Percentiles rank a stretch among this genome's conserved stretches.
Evolutionary conservation across 2,329 filamentous ascomycete species (phyloP).

Genomic region (Colletotrichum simmondsii): DNA sequence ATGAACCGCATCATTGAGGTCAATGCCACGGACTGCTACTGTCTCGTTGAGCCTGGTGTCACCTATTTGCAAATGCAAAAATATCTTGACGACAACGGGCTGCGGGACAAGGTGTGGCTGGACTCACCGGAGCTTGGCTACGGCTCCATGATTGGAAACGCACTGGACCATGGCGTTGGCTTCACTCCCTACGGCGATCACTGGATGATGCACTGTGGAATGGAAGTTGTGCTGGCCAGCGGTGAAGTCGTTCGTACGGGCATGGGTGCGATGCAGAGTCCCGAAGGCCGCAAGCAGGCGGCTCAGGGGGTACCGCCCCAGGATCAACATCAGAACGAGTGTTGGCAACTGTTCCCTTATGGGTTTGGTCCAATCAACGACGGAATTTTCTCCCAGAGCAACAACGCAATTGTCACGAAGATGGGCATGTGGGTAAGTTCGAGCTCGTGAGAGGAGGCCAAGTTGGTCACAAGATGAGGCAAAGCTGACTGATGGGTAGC

Average conservation of each 20-base stretch:
- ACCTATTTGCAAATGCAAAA: slow-evolving; percentile 63
- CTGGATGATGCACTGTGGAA: slow-evolving; percentile 50
- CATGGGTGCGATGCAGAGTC: slow-evolving; percentile 54
- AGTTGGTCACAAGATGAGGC: neutral
- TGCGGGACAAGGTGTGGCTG: slow-evolving; percentile 53
- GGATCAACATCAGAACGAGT: slow-evolving; percentile 40
- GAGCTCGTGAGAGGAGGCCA: no score
- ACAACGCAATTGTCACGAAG: slow-evolving; percentile 64
- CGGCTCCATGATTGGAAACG: slow-evolving; percentile 57
- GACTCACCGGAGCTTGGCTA: slow-evolving; percentile 55
- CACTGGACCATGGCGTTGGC: slow-evolving; percentile 56
- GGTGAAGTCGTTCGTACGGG: slow-evolving; percentile 58
- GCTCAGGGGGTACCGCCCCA: slow-evolving; percentile 46
- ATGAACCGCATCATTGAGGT: slow-evolving; percentile 65
- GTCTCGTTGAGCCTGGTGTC: slow-evolving; percentile 66
- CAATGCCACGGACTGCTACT: slow-evolving; percentile 58
- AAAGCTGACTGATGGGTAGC: neutral
- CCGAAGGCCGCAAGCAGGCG: slow-evolving; percentile 46
- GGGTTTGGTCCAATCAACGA: slow-evolving; percentile 52
- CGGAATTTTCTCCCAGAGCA: slow-evolving; percentile 63
- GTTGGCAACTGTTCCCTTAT: slow-evolving; percentile 50
- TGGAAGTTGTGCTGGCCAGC: slow-evolving; percentile 57
- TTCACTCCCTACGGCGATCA: slow-evolving; percentile 56
- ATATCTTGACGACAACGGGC: slow-evolving; percentile 53
- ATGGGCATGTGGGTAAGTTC: slow-evolving; percentile 55